Conservation (phyloP, 768 basidiomycete species). For the Mycena albidolilacea region DNA sequence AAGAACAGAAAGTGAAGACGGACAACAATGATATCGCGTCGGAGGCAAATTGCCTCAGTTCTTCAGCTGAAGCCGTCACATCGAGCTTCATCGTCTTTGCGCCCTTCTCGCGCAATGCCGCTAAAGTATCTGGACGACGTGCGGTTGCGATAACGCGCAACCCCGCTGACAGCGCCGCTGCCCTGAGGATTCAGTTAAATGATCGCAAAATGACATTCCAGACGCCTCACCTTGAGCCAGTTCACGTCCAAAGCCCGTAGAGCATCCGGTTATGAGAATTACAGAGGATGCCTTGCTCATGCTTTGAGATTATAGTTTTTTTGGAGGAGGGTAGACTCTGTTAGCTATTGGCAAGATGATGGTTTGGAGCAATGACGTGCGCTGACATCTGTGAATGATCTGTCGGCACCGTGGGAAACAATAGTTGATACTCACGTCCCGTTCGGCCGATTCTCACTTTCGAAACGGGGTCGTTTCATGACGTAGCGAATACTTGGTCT, state of each 20-base stretch:
- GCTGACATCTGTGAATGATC: no score
- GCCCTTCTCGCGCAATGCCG: background rate
- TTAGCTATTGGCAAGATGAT: no score
- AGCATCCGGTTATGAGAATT: constrained; percentile 31
- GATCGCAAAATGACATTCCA: background rate
- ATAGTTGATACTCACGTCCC: no score
- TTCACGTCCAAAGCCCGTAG: constrained; percentile 30
- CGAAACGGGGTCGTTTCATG: no score
- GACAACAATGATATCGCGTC: constrained; percentile 11
- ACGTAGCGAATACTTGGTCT: no score
- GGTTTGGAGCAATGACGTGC: no score
- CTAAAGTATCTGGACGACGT: constrained; percentile 27
- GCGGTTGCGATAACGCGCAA: constrained; percentile 34
- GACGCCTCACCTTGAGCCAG: constrained; percentile 12
- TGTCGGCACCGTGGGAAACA: no score
- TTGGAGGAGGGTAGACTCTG: no score
- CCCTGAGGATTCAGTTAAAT: background rate
- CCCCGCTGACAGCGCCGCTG: constrained; percentile 15
- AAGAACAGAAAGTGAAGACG: background rate
- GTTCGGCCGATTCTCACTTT: no score
- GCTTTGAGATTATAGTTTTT: no score
- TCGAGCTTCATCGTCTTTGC: constrained; percentile 30
- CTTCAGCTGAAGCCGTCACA: constrained; percentile 18
- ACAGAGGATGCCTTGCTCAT: constrained; percentile 16
- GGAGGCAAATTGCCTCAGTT: constrained; percentile 19